Evolutionary conservation across 2,329 filamentous ascomycete species (phyloP), one percentile per base, ranked within the genome.

Genomic region (Talaromyces sp.): DNA sequence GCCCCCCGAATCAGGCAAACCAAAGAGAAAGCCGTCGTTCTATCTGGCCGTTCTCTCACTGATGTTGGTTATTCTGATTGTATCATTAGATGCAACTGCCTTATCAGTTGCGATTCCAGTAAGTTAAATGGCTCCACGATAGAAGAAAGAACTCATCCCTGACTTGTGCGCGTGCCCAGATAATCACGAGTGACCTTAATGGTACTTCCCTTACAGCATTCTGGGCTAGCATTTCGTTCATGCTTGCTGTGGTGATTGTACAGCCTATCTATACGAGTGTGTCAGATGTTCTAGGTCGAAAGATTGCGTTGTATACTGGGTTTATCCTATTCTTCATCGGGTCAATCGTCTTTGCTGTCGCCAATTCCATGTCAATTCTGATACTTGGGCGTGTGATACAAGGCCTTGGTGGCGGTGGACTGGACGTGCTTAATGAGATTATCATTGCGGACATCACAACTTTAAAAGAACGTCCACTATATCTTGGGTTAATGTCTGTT

Each of bases 161-260:
- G 22, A 56, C 2, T 5, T 56, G 9, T 24, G 27, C 10, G 10
- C 31, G 5, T 11, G 31, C 16, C 24, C 50, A 79, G 73, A 81
- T 80, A 41, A 85, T 87, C 65, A 81, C 84, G 13, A 68, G 74
- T 6, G 81, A 82, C 24, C 78, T 88, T 4, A 69, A 79, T 35
- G 85, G 85, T 43, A 81, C 80, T 0, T 84, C 84, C 2, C 82
- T 87, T 33, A 81, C 90, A 74, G 86, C 87, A 0, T 90, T 91
- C 73, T 91, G 88, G 89, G 84, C 85, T n/a, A 88, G 88, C 2
- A 90, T 88, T 3, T 86, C 85, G 16, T 91, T 90, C 71, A 80
- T 91, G 4, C 79, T 91, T 1, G 85, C 86, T 9, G 86, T 84
- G 54, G 87, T 89, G 0, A 78, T 79, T 2, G 73, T 84, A 2